phyloP scores from a whole-genome alignment of 164 flowering plant genomes.

The Nymphaea colorata region DNA sequence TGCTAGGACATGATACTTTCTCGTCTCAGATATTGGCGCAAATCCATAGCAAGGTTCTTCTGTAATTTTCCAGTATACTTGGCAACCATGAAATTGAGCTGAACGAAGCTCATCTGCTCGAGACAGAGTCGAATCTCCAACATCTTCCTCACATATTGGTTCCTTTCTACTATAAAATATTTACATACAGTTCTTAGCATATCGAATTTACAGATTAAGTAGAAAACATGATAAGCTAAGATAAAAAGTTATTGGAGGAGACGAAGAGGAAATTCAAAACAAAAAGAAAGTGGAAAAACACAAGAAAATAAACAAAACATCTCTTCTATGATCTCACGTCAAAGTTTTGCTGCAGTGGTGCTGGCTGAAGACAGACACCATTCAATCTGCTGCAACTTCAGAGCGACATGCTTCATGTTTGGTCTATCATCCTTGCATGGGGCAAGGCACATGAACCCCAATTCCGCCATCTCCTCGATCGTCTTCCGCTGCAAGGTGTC shows the following conservation, averaged over 20 bases:
- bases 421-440: conserved; percentile 88
- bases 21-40: too few species aligned
- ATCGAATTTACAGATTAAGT: not conserved
- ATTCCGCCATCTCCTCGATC: conserved; percentile 29
- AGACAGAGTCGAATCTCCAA: too few species aligned
- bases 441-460: conserved; percentile 80
- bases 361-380: not conserved
- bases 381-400: not conserved
- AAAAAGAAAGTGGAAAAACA: too few species aligned
- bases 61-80: too few species aligned
- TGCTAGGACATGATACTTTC: too few species aligned
- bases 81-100: too few species aligned
- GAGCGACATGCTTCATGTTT: conserved; percentile 50
- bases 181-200: not conserved
- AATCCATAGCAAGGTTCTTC: too few species aligned
- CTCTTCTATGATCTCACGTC: too few species aligned
- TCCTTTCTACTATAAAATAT: too few species aligned
- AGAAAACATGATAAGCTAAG: not conserved
- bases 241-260: not conserved
- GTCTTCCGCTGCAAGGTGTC: conserved; percentile 10
- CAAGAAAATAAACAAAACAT: not conserved
- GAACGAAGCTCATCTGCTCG: too few species aligned
- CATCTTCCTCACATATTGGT: too few species aligned
- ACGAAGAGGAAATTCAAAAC: not conserved
- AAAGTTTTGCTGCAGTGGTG: not conserved